These are phyloP conservation scores for Ramichloridium luteum DNA, from an alignment of 2,329 filamentous ascomycete species.

Conservation along the genomic window DNA sequence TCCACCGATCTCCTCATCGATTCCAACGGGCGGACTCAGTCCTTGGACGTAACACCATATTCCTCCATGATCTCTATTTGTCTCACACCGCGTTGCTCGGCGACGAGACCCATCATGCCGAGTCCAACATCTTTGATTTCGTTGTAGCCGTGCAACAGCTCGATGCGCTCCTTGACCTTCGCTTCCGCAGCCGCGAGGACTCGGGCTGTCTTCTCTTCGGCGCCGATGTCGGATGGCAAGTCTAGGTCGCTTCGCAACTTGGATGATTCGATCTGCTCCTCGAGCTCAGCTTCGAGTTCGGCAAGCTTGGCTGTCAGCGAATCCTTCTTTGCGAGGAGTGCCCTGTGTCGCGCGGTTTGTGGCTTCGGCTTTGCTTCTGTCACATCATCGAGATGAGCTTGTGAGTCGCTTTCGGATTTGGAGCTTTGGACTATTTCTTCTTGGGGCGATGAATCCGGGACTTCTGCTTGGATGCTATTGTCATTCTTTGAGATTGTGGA, in stretches of 20 bases:
- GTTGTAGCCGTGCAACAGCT: conserved; percentile 55
- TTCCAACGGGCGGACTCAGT: conserved; percentile 29
- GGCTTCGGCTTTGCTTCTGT: no score
- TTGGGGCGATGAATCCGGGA: no score
- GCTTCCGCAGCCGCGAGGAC: conserved; percentile 34
- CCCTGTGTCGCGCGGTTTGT: no score
- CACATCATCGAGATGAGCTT: no score
- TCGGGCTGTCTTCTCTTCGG: conserved; percentile 15
- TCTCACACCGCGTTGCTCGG: conserved; percentile 48
- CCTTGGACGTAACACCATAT: conserved; percentile 33
- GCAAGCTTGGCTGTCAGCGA: conserved; percentile 38
- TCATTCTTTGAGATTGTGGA: no score
- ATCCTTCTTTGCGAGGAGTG: conserved; percentile 19
- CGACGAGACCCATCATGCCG: conserved; percentile 54
- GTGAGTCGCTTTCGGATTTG: no score
- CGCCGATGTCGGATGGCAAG: conserved; percentile 15
- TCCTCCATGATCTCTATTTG: conserved; percentile 39
- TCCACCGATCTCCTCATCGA: no score
- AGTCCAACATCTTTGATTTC: conserved; percentile 57
- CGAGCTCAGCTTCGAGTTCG: conserved; percentile 33
- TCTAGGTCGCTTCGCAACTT: conserved; percentile 19
- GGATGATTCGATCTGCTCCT: conserved; percentile 21
- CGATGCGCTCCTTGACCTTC: conserved; percentile 51
- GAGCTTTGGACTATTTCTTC: no score
- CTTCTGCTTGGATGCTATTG: no score